These are phyloP conservation scores for Mayamaea pseudoterrestris DNA, from an alignment of 108 stramenopile species.

Conservation along the genomic window DNA sequence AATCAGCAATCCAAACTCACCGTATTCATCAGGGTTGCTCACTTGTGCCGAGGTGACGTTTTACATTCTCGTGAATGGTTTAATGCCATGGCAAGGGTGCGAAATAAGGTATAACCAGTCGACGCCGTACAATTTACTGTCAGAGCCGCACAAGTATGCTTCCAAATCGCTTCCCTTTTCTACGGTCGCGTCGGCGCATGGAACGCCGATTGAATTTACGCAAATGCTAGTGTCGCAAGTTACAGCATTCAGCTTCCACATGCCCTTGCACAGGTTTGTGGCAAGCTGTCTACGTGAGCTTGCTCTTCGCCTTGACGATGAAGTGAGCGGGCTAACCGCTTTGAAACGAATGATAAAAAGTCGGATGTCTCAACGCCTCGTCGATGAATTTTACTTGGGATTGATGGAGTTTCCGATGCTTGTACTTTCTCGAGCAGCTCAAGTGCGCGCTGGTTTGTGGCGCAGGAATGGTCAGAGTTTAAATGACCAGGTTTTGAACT, in stretches of 20 bases:
- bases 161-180: slow-evolving; percentile 65
- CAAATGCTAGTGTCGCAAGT: slow-evolving; percentile 68
- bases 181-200: slow-evolving; percentile 42
- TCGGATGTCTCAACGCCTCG: slow-evolving; percentile 1
- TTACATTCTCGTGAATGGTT: slow-evolving; percentile 38
- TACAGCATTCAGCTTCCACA: slow-evolving; percentile 77
- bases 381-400: slow-evolving; percentile 48
- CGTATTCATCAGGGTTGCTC: slow-evolving; percentile 37
- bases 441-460: slow-evolving; percentile 89
- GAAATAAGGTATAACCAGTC: slow-evolving; percentile 44
- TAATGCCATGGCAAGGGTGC: slow-evolving; percentile 48
- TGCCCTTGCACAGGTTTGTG: slow-evolving; percentile 82
- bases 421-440: slow-evolving; percentile 59
- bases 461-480: slow-evolving; percentile 83
- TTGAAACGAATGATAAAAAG: slow-evolving; percentile 6
- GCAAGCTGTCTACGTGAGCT: slow-evolving; percentile 69
- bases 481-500: slow-evolving; percentile 77
- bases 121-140: slow-evolving; percentile 15
- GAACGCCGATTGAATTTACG: slow-evolving; percentile 42
- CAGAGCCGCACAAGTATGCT: slow-evolving; percentile 29
- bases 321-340: no score
- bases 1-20: slow-evolving; percentile 41
- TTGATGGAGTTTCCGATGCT: slow-evolving; percentile 74
- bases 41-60: slow-evolving; percentile 50
- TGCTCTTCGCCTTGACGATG: slow-evolving; percentile 34